These are phyloP conservation scores for Podospora tetraspora DNA, from an alignment of 495 filamentous ascomycete genomes.

Conservation along the genomic window DNA sequence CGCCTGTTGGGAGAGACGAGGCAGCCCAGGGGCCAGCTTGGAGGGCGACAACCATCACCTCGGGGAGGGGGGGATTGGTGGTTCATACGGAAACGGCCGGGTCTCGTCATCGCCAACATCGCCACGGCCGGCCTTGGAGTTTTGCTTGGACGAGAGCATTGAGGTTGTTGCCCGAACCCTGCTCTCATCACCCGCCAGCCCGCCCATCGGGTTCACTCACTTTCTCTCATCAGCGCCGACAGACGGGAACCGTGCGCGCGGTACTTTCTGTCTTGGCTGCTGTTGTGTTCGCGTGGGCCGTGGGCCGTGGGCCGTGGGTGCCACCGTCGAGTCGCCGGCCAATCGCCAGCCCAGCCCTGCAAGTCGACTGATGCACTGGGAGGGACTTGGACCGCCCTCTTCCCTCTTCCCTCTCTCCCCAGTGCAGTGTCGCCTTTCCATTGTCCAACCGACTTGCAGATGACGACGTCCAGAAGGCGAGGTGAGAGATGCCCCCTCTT, in stretches of 20 bases:
- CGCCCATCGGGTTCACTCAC: slow-evolving; percentile 5
- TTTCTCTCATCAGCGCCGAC: not conserved
- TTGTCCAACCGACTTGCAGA: not conserved
- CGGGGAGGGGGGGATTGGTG: not conserved
- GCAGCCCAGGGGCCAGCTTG: not conserved
- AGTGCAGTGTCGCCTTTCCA: not conserved
- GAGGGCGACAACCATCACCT: not conserved
- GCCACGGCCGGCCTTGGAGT: not conserved
- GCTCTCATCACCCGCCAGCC: not conserved
- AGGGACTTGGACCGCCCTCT: not conserved
- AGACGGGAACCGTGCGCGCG: slow-evolving; percentile 29
- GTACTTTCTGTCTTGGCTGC: slow-evolving; percentile 17
- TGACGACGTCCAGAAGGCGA: not conserved
- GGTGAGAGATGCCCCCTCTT: not conserved
- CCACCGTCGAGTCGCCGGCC: not conserved
- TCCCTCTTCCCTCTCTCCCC: not conserved
- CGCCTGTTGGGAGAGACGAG: not conserved
- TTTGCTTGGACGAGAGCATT: not conserved
- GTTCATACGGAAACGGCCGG: not conserved
- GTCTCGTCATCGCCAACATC: not conserved
- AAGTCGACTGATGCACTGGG: not conserved
- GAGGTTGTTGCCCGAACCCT: not conserved
- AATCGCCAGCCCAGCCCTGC: not conserved
- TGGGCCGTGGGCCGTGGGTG: not conserved
- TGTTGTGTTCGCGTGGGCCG: not conserved